Evolutionary conservation across 2,329 filamentous ascomycete genomes (phyloP).

Genomic region (Escovopsis weberi): DNA sequence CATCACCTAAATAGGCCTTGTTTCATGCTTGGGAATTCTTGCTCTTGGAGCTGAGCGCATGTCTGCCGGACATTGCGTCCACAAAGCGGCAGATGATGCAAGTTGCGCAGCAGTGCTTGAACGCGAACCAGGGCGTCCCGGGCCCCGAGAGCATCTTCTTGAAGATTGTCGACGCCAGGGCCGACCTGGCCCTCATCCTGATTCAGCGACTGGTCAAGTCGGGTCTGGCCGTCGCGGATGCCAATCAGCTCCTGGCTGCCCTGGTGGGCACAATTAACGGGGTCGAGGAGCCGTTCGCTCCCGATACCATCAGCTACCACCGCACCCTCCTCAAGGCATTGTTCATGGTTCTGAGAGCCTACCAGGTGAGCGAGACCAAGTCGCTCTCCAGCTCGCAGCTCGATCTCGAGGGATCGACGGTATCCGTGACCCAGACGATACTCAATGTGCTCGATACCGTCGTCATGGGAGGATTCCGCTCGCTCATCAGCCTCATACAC

Average conservation of each 20-base stretch:
- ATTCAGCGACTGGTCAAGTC: constrained; percentile 62
- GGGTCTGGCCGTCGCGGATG: constrained; percentile 33
- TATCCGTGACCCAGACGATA: constrained; percentile 43
- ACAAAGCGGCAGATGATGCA: constrained; percentile 58
- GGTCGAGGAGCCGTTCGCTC: constrained; percentile 38
- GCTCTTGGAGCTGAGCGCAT: constrained; percentile 65
- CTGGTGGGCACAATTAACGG: constrained; percentile 37
- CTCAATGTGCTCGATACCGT: constrained; percentile 69
- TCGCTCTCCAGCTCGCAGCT: constrained; percentile 17
- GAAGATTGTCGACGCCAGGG: constrained; percentile 58
- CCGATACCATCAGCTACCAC: constrained; percentile 53
- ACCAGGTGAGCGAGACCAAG: constrained; percentile 27
- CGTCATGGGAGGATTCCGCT: constrained; percentile 69
- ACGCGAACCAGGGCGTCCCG: constrained; percentile 57
- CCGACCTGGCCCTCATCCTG: constrained; percentile 68
- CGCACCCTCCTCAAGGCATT: constrained; percentile 71
- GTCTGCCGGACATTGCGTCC: constrained; percentile 34
- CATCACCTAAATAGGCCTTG: constrained; percentile 39
- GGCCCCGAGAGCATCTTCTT: constrained; percentile 72
- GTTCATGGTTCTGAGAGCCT: constrained; percentile 64
- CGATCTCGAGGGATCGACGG: constrained; percentile 20
- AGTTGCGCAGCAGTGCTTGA: constrained; percentile 63
- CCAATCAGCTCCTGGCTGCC: constrained; percentile 35
- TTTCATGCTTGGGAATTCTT: constrained; percentile 85
- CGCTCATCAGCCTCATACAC: constrained; percentile 69